Evolutionary conservation across 805 yeast genomes (phyloP), one percentile per base, ranked within the genome.

Genomic region (fission yeast (Schizosaccharomyces pombe)): DNA sequence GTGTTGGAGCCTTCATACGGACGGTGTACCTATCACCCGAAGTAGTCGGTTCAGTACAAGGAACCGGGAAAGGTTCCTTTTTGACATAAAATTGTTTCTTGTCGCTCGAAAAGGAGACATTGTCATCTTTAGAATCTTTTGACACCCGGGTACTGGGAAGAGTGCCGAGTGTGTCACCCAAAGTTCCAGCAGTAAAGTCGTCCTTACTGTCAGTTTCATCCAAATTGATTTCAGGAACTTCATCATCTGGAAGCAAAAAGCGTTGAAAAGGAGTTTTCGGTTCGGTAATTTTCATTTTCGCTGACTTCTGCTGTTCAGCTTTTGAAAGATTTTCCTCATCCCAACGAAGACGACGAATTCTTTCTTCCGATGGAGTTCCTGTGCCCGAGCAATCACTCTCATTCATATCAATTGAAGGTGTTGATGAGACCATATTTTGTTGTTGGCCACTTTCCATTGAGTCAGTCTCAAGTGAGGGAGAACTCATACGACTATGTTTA

Each of bases 191-290:
- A 6, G 49, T n/a, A 28, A 43, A 2, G 2, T 26, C 49, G 31
- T 19, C n/a, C n/a, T n/a, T n/a, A n/a, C n/a, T 43, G 22, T 43
- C 49, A 19, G 49, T 22, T 14, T 43, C 1, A 26, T 43, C 49
- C 49, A 43, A 26, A 30, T 29, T 43, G 5, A 43, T n/a, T 9
- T 43, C 49, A 14, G 49, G 49, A 14, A 43, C 49, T 9, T 43
- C 49, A 5, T 43, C 49, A 11, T 43, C 49, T 22, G 26, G 5
- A 14, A 43, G 26, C 14, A 43, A n/a, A n/a, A 30, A 22, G 49
- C 26, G 93, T 63, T 84, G 93, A 62, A 82, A 87, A 4, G 96
- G 96, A 0, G 96, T 87, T 70, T 87, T 87, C 24, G 96, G 96
- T 65, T 87, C 96, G 62, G 85, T 94, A 47, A 87, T 85, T 61